Percentiles rank a stretch among this genome's conserved stretches.
These are phyloP conservation scores for Phytophthora rubi DNA, from an alignment of 352 stramenopile genomes.

Conservation along the genomic window DNA sequence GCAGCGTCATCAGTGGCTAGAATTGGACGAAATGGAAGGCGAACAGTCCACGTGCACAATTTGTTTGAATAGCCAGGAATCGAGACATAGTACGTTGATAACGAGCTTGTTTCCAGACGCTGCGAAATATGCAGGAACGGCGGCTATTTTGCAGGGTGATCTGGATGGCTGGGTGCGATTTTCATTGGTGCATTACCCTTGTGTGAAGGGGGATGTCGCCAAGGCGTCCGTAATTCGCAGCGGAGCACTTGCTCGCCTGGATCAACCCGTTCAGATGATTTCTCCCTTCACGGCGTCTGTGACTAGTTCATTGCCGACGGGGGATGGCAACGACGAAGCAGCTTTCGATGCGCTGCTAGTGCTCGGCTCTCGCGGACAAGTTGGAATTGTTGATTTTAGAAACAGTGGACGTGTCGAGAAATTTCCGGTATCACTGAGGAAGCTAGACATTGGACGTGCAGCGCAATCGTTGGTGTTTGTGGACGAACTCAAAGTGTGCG, in stretches of 20 bases:
- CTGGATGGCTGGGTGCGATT: constrained; percentile 58
- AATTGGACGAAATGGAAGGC: constrained; percentile 68
- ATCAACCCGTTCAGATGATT: constrained; percentile 43
- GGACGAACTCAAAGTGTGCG: constrained; percentile 29
- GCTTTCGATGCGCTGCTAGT: constrained; percentile 34
- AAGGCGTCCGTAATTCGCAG: constrained; percentile 27
- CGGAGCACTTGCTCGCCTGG: constrained; percentile 32
- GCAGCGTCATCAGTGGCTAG: constrained; percentile 9
- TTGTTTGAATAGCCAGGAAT: constrained; percentile 26
- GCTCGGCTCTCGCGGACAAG: constrained; percentile 24
- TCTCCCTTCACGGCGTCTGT: constrained; percentile 28
- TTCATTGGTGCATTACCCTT: constrained; percentile 27
- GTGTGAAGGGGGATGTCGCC: not conserved
- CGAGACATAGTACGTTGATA: constrained; percentile 25
- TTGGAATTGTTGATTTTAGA: constrained; percentile 18
- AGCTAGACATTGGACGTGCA: constrained; percentile 21
- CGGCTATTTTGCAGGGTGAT: constrained; percentile 67
- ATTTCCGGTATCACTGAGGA: constrained; percentile 18
- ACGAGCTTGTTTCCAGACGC: constrained; percentile 36
- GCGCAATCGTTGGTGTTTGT: constrained; percentile 43
- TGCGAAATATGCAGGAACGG: not conserved
- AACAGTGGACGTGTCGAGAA: constrained; percentile 1
- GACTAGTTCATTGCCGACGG: not conserved
- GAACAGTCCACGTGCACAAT: constrained; percentile 64
- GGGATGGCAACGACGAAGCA: not conserved